Percentiles rank a stretch among this genome's conserved stretches.
phyloP scores from a whole-genome alignment of 768 basidiomycete genomes.

The Panaeolus cyanescens region DNA sequence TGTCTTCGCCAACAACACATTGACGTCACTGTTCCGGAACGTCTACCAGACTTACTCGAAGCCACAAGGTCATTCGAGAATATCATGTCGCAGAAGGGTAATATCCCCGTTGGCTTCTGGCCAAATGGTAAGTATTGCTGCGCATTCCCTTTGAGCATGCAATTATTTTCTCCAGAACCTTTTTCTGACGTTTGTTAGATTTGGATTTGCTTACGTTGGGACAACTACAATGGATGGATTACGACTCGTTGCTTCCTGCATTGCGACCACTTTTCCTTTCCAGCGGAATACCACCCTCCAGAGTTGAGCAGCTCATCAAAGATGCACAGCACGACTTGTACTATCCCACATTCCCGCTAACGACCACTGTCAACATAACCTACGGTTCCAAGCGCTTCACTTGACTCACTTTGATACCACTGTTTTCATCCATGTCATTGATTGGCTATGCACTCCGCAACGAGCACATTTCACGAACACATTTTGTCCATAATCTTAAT shows the following conservation, averaged over 20 bases:
- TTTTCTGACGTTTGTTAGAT: slow-evolving; percentile 37
- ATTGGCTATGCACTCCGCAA: neutral
- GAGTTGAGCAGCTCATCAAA: slow-evolving; percentile 56
- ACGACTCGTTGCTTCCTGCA: slow-evolving; percentile 65
- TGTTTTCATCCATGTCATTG: neutral
- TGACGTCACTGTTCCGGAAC: slow-evolving; percentile 58
- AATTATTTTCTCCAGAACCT: slow-evolving; percentile 8
- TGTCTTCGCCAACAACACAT: slow-evolving; percentile 54
- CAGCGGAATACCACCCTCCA: slow-evolving; percentile 51
- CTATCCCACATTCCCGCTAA: slow-evolving; percentile 52
- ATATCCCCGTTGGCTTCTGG: slow-evolving; percentile 72
- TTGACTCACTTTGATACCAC: neutral
- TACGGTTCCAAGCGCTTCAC: slow-evolving; percentile 45
- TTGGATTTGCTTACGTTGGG: slow-evolving; percentile 61
- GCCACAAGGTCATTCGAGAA: slow-evolving; percentile 55
- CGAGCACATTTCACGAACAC: neutral
- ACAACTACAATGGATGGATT: slow-evolving; percentile 75
- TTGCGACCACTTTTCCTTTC: slow-evolving; percentile 60
- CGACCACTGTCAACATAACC: slow-evolving; percentile 58
- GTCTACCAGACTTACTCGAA: slow-evolving; percentile 51
- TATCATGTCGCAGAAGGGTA: slow-evolving; percentile 54
- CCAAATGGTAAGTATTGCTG: slow-evolving; percentile 48
- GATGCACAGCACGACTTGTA: slow-evolving; percentile 71
- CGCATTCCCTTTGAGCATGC: neutral
- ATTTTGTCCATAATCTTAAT: neutral